These are phyloP conservation scores for Spinacia oleracea DNA, from an alignment of 179 eudicot species.

Conservation along the genomic window DNA sequence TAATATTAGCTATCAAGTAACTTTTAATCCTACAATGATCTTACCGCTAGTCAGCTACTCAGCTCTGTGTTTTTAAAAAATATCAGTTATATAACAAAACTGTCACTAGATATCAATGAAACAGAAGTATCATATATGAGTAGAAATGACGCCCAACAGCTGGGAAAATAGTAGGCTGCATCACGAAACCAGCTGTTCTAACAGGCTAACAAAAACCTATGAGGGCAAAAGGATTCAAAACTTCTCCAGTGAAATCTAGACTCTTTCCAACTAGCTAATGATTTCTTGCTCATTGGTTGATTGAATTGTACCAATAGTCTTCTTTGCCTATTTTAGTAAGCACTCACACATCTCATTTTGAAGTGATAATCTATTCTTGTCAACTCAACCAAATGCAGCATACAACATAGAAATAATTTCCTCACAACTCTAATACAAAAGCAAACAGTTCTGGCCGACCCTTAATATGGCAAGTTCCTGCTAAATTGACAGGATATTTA, in stretches of 20 bases:
- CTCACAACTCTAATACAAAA: no score
- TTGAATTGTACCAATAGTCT: neutral
- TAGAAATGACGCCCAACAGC: neutral
- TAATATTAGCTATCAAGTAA: neutral
- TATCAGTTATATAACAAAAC: neutral
- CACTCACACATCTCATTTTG: neutral
- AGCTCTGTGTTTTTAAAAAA: no score
- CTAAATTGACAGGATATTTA: neutral
- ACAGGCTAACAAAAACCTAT: neutral
- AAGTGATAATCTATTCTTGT: neutral
- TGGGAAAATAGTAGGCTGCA: neutral
- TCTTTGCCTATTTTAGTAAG: neutral
- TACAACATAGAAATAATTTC: neutral
- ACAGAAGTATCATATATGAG: neutral
- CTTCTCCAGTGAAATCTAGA: neutral
- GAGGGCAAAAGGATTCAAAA: neutral
- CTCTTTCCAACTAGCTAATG: neutral
- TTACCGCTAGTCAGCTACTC: neutral
- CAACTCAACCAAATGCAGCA: neutral
- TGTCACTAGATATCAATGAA: neutral
- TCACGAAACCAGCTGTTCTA: neutral
- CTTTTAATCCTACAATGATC: no score
- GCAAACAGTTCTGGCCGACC: no score
- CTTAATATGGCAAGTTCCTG: neutral
- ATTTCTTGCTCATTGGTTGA: neutral